Evolutionary conservation across 495 filamentous ascomycete species (phyloP).

Genomic region (Lophiotrema nucula): DNA sequence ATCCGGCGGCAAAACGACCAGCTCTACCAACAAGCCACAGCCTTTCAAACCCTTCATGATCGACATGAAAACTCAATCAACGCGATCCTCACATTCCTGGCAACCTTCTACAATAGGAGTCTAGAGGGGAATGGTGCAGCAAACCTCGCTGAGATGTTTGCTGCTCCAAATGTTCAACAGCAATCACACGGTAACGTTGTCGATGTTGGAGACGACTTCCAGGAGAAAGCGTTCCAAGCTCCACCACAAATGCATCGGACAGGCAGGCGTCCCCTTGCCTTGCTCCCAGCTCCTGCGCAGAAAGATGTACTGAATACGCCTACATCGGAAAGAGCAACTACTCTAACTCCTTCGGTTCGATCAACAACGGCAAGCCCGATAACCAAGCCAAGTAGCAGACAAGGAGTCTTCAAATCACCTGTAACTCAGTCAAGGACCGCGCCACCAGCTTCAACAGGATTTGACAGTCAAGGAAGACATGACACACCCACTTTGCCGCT

Average conservation of each 20-base stretch:
- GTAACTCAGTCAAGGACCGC: not conserved
- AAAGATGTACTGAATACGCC: slow-evolving; percentile 16
- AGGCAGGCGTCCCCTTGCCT: slow-evolving; percentile 33
- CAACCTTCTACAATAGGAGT: slow-evolving; percentile 88
- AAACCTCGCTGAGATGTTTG: slow-evolving; percentile 44
- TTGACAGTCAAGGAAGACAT: slow-evolving; percentile 4
- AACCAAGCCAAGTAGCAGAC: slow-evolving; percentile 20
- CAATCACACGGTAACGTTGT: slow-evolving; percentile 43
- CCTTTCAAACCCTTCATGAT: slow-evolving; percentile 88
- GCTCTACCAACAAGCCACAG: slow-evolving; percentile 82
- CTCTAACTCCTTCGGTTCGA: slow-evolving; percentile 23
- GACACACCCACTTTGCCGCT: slow-evolving; percentile 17
- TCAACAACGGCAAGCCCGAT: slow-evolving; percentile 30
- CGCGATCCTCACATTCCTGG: slow-evolving; percentile 93
- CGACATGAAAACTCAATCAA: slow-evolving; percentile 98
- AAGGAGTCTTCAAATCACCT: slow-evolving; percentile 21
- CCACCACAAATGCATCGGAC: slow-evolving; percentile 32
- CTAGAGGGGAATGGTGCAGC: slow-evolving; percentile 54
- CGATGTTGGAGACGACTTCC: slow-evolving; percentile 42
- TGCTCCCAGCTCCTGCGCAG: slow-evolving; percentile 37
- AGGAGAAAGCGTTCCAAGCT: slow-evolving; percentile 26
- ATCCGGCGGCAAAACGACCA: slow-evolving; percentile 82
- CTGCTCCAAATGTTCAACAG: slow-evolving; percentile 39
- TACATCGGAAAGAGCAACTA: slow-evolving; percentile 16
- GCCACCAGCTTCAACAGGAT: not conserved